A percentile compares a stretch with the other conserved stretches of the same genome.
phyloP scores from a whole-genome alignment of 192 early-diverging fungal species.

The Backusella sp. region DNA sequence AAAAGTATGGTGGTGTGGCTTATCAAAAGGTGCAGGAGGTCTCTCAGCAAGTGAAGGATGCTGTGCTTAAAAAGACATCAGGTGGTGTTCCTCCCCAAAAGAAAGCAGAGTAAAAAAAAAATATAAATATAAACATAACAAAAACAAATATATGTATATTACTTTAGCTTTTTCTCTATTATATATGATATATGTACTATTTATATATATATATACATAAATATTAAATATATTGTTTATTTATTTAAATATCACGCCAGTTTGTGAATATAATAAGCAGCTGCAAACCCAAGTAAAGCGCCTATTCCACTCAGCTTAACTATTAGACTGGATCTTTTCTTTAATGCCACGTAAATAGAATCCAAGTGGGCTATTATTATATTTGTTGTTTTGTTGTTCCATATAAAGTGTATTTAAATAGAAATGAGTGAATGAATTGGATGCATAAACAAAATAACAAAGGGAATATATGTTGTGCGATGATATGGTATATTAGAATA shows the following conservation, averaged over 20 bases:
- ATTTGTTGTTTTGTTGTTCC: not conserved
- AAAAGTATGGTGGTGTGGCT: conserved; percentile 29
- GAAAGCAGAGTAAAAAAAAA: not conserved
- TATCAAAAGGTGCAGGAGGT: conserved; percentile 13
- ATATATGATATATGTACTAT: not conserved
- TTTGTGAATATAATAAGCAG: not conserved
- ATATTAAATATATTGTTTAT: not conserved
- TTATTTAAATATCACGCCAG: not conserved
- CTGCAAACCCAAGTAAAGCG: not conserved
- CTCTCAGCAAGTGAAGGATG: not conserved
- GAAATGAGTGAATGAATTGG: too few species aligned
- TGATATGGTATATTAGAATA: not conserved
- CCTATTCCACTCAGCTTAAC: not conserved
- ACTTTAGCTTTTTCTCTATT: not conserved
- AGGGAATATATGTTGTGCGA: not conserved
- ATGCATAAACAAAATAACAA: not conserved
- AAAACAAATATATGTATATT: not conserved
- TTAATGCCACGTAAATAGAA: not conserved
- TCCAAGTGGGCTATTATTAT: not conserved
- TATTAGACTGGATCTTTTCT: not conserved
- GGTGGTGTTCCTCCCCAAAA: not conserved
- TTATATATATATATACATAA: not conserved
- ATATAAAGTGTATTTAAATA: not conserved
- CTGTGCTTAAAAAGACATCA: conserved; percentile 5
- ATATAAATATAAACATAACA: not conserved